phyloP scores from a whole-genome alignment of 257 asterid species.

The Ocimum tenuiflorum region DNA sequence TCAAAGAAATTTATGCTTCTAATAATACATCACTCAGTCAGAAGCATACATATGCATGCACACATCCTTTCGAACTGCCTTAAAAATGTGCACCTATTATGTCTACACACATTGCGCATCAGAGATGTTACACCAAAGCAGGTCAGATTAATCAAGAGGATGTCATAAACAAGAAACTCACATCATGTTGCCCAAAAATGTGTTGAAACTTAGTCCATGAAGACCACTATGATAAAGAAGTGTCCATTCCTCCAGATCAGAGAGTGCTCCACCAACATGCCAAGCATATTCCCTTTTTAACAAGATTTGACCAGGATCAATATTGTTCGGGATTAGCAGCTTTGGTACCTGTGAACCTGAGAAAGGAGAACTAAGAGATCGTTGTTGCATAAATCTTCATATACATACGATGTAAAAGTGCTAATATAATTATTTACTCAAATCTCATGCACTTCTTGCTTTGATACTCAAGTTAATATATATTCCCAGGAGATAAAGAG shows the following conservation, averaged over 20 bases:
- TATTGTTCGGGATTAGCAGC: slow-evolving; percentile 32
- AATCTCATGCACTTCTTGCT: not conserved
- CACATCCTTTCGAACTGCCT: no score
- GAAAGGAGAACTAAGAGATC: slow-evolving; percentile 14
- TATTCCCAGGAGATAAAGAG: not conserved
- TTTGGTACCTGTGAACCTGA: slow-evolving; percentile 72
- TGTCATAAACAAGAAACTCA: slow-evolving; percentile 36
- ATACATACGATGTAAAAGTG: no score
- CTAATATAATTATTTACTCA: not conserved
- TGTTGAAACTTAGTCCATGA: slow-evolving; percentile 81
- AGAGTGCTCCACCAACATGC: slow-evolving; percentile 81
- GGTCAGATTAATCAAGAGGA: slow-evolving; percentile 1
- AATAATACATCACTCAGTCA: not conserved
- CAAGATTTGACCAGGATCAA: slow-evolving; percentile 49
- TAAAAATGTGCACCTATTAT: not conserved
- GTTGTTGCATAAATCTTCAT: not conserved
- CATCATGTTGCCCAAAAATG: slow-evolving; percentile 74
- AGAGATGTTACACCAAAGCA: slow-evolving; percentile 5
- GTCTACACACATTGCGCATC: not conserved
- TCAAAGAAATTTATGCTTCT: not conserved
- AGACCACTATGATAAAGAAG: slow-evolving; percentile 76
- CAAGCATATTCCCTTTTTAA: slow-evolving; percentile 81
- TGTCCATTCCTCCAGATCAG: slow-evolving; percentile 74
- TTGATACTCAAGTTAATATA: not conserved
- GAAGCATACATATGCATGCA: not conserved